phyloP scores from a whole-genome alignment of 257 asterid species.

The Solanum chiquidenum region DNA sequence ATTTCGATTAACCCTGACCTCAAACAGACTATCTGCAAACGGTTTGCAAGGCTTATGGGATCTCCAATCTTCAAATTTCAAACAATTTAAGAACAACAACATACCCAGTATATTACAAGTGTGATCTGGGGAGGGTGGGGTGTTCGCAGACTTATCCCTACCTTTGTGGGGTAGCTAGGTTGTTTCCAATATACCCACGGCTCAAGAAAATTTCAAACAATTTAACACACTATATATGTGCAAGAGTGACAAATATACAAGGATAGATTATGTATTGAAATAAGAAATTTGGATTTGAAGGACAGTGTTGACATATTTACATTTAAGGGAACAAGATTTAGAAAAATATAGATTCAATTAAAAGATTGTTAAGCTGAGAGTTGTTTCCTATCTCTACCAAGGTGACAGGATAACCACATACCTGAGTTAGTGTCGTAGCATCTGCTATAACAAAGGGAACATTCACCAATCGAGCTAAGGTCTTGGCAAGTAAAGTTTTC shows the following conservation, averaged over 20 bases:
- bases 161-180: not conserved
- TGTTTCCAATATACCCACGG: not conserved
- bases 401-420: conserved; percentile 20
- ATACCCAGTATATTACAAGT: not conserved
- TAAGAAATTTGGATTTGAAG: not conserved
- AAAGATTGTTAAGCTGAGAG: not conserved
- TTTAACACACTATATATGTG: not conserved
- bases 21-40: not conserved
- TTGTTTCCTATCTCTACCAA: not conserved
- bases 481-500: conserved; percentile 96
- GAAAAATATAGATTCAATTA: not conserved
- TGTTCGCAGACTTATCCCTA: not conserved
- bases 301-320: not conserved
- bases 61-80: not conserved
- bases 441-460: conserved; percentile 98
- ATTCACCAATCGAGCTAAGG: conserved; percentile 92
- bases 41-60: not conserved
- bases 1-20: not conserved
- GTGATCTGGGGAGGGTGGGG: not conserved
- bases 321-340: not conserved
- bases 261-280: not conserved
- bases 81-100: not conserved
- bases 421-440: conserved; percentile 99
- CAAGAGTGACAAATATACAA: not conserved
- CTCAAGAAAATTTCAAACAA: not conserved